Evolutionary conservation across 1,139 yeast genomes (phyloP), one percentile per base, ranked within the genome.

Genomic region (Nematodospora anomalae): DNA sequence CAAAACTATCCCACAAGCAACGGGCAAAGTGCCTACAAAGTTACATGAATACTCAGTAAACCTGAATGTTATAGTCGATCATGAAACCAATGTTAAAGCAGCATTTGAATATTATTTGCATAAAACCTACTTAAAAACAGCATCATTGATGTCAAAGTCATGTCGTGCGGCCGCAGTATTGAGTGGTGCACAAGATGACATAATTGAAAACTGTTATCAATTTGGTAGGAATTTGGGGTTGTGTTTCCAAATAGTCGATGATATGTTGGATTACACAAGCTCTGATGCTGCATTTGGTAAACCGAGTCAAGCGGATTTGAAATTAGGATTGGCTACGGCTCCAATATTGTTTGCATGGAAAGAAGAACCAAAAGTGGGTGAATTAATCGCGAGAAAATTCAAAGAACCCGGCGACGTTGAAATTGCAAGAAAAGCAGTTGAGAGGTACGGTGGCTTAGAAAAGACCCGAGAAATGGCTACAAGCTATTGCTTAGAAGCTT

Each of bases 301-400:
- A 60, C 98, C 98, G 9, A 83, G 95, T 15, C 95, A 90, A 52
- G 97, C 97, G 2, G 98, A 92, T 62, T 73, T 92, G 50, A 82
- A 90, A 58, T 71, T 92, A 33, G 99, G 99, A 0, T 73, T 92
- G 45, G 97, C 97, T 1, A 92, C 99, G 1, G 97, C 97, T 0
- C 99, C 99, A 2, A 90, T 92, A 4, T 67, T 92, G 39, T 92
- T 76, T 63, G 97, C 98, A 2, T 92, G 98, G 98, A 80, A 78
- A 53, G 79, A 83, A 56, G 80, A 78, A 51, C 95, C 96, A 1
- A 85, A 82, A 44, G 67, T 92, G 37, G 97, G 97, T 2, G 81
- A 79, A 22, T 64, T 90, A 55, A 89, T 92, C 49, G 80, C 79
- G 25, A 76, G 98, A 44, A 88, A 90, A 60, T 94, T 92, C 59